phyloP scores from a whole-genome alignment of 2,329 filamentous ascomycete species.

The Ophiostoma pallidulum region DNA sequence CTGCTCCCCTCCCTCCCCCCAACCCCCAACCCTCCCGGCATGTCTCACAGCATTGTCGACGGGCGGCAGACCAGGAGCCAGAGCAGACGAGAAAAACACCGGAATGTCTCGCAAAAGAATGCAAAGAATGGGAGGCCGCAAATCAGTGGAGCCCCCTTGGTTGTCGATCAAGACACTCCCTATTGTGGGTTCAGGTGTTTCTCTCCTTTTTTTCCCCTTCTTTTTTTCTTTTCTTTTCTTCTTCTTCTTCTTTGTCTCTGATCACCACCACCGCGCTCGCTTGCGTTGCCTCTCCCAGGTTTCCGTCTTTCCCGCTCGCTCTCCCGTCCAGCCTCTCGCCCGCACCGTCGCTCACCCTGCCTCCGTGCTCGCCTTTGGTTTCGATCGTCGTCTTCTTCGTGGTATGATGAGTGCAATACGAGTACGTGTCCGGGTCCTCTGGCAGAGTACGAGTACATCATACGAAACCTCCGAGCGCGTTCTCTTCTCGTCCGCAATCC shows the following conservation, averaged over 20 bases:
- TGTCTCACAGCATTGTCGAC: slow-evolving; percentile 8
- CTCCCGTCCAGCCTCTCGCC: background rate
- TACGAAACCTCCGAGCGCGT: no score
- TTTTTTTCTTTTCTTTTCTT: background rate
- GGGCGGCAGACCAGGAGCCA: background rate
- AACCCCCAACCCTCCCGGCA: no score
- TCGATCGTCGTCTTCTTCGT: slow-evolving; percentile 2
- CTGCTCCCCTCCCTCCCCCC: no score
- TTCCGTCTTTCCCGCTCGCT: background rate
- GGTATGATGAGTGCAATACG: slow-evolving; percentile 1
- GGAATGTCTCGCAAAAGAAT: no score
- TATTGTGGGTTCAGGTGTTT: slow-evolving; percentile 4
- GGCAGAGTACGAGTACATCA: no score
- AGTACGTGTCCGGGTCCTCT: no score
- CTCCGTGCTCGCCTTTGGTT: background rate
- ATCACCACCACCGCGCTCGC: no score
- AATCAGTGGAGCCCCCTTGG: background rate
- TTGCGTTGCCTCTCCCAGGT: no score
- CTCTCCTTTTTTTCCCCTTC: background rate
- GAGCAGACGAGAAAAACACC: background rate
- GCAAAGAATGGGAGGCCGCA: background rate
- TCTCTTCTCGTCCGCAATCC: no score
- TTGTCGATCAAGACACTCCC: background rate
- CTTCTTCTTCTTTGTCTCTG: background rate
- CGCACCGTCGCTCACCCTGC: background rate